Evolutionary conservation across 768 basidiomycete species (phyloP), one percentile per base, ranked within the genome.

Genomic region (Suillus occidentalis): DNA sequence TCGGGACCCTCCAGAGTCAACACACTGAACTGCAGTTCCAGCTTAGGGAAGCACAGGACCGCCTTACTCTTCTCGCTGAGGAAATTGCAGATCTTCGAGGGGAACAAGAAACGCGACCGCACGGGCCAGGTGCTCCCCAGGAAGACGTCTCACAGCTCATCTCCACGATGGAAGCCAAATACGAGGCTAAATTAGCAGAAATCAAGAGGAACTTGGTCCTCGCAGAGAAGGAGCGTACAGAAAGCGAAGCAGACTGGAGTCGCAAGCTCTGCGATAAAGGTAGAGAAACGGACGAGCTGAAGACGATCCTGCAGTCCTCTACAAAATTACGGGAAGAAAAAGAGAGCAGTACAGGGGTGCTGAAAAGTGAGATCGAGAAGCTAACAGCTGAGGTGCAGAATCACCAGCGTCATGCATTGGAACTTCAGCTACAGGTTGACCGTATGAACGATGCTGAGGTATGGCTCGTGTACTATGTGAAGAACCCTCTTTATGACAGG

Each of bases 201-300:
- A 75, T 97, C 68, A 86, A 85, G 67, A 81, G 82, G 66, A 85
- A 86, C 61, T 76, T 97, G 31, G 71, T 79, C 6, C 78, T 80
- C 10, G 75, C 89, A 25, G 97, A 98, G 79, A 87, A 84, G 69
- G 97, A 99, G 75, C 84, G 95, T 45, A 89, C 84, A 61, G 95
- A 97, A 59, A 85, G 85, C 37, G 97, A 99, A 71, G 89, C 91
- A 31, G 90, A 93, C 66, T 97, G 95, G 93, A 91, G 90, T 72
- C 83, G 83, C 63, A 95, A 94, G 73, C 80, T 98, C 39, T 84
- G 84, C 31, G 90, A 93, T 71, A 91, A 94, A 72, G 82, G 85
- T 28, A 84, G 83, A 67, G 95, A 97, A 73, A 78, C 89, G 22
- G 94, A 97, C 64, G 85, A 87, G 59, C 71, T 95, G 66, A 87